Base-by-base conservation (phyloP, 805 yeast genomes). In the Metschnikowia bowlesiae region DNA sequence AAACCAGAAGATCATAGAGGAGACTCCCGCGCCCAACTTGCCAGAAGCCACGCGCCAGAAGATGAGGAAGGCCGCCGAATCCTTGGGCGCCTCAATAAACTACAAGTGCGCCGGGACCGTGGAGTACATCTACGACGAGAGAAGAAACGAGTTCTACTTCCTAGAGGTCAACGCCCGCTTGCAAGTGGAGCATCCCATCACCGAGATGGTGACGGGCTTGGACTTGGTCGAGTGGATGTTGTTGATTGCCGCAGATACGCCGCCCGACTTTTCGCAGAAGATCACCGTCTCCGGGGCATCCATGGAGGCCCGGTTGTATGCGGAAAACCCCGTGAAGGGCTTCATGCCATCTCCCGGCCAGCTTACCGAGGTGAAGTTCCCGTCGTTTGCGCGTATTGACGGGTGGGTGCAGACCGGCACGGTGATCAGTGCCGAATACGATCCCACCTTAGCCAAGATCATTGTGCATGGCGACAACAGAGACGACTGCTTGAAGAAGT, bases 181-280 rank as follows among this genome's bases (percentile, higher is more conserved):
- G 60, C 99, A 92, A 70, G 99, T 92, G 44, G 99, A 92, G 74
- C 99, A 92, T 68, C 98, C 98, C 38, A 85, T 94, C 61, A 92
- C 99, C 30, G 99, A 92, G 71, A 76, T 83, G 82, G 96, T 89
- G 38, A 92, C 97, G 16, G 97, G 97, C 2, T 73, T 91, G 48
- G 99, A 92, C 70, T 75, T 92, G 55, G 98, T 92, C 18, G 97
- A 94, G 69, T 89, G 97, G 97, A 94, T 94, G 99, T 73, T 92
- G 55, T 74, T 77, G 59, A 87, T 92, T 65, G 97, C 97, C 33
- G 96, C 96, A 35, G 91, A 89, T 63, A 79, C 79, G 57, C 84
- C 97, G 4, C 96, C 96, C 6, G 88, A 85, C 63, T 89, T 90
- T 60, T 61, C 70, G 36, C 80, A 78, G 55, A 69, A 71, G 39